A percentile compares a stretch with the other conserved stretches of the same genome.
Evolutionary conservation across 768 basidiomycete genomes (phyloP).

Genomic region (Amanita inopinata): DNA sequence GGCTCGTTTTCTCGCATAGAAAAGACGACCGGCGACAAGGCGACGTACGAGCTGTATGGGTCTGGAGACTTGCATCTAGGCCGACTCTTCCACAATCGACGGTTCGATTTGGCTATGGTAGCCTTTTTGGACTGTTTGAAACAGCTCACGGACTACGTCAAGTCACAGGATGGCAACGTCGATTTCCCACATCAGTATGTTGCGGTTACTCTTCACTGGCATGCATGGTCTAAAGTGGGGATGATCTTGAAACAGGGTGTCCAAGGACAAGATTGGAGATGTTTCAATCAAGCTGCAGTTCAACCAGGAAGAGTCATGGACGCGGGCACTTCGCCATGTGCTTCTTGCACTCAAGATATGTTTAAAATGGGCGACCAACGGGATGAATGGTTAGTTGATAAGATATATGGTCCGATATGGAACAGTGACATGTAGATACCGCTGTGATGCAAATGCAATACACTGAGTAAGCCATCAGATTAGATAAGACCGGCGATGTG

Average conservation of each 20-base stretch:
- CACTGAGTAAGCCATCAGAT: background rate
- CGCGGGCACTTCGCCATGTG: slow-evolving; percentile 85
- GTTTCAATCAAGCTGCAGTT: slow-evolving; percentile 92
- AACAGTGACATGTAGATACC: background rate
- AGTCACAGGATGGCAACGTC: slow-evolving; percentile 56
- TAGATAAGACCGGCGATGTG: background rate
- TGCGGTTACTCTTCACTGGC: too few relatives aligned
- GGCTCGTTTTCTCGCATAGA: slow-evolving; percentile 94
- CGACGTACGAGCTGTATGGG: slow-evolving; percentile 86
- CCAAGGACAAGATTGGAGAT: slow-evolving; percentile 93
- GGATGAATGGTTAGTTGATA: slow-evolving; percentile 45
- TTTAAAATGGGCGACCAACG: slow-evolving; percentile 79
- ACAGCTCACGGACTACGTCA: slow-evolving; percentile 83
- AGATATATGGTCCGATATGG: too few relatives aligned
- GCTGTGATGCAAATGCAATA: background rate
- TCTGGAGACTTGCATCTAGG: slow-evolving; percentile 89
- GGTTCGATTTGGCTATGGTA: slow-evolving; percentile 95
- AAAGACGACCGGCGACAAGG: slow-evolving; percentile 70
- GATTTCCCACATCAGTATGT: slow-evolving; percentile 85
- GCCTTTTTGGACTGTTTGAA: slow-evolving; percentile 92
- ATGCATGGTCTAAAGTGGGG: too few relatives aligned
- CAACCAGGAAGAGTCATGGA: slow-evolving; percentile 94
- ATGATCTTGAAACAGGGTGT: too few relatives aligned
- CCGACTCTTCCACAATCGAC: slow-evolving; percentile 83
- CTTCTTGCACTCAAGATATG: slow-evolving; percentile 82